phyloP scores from a whole-genome alignment of 768 basidiomycete genomes.

The Candolleomyces eurysporus region DNA sequence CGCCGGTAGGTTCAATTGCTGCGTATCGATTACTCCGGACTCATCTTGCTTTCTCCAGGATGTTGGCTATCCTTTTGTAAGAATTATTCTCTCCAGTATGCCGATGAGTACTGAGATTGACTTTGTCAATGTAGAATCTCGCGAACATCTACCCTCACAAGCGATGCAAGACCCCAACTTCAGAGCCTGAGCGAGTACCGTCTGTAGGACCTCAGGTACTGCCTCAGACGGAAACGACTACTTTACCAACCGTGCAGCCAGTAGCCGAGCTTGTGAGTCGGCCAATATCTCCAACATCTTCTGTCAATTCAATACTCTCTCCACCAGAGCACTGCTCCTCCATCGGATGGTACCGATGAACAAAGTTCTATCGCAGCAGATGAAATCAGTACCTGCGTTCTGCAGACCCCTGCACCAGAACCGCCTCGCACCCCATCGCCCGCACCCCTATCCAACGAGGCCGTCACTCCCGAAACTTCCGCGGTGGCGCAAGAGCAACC shows the following conservation, averaged over 20 bases:
- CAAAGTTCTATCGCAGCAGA: no score
- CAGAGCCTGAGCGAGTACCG: slow-evolving; percentile 17
- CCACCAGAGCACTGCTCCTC: no score
- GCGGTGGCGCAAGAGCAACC: not conserved
- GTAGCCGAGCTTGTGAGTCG: no score
- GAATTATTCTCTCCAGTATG: slow-evolving; percentile 6
- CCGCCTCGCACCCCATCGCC: slow-evolving; percentile 25
- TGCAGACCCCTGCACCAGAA: slow-evolving; percentile 12
- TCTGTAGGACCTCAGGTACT: not conserved
- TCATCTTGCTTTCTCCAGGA: slow-evolving; percentile 22
- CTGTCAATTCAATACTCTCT: not conserved
- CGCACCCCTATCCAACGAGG: not conserved
- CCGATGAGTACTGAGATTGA: no score
- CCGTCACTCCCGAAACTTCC: not conserved
- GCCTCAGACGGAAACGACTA: no score
- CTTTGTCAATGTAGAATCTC: slow-evolving; percentile 35
- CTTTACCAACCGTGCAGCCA: no score
- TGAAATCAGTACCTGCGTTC: not conserved
- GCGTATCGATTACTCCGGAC: slow-evolving; percentile 1
- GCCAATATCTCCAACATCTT: not conserved
- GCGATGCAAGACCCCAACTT: slow-evolving; percentile 31
- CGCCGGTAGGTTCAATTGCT: slow-evolving; percentile 18
- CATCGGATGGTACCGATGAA: no score
- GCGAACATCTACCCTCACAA: slow-evolving; percentile 46
- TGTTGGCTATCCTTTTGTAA: slow-evolving; percentile 45